phyloP scores from a whole-genome alignment of 495 filamentous ascomycete genomes.

The Penicillium bovifimosum region DNA sequence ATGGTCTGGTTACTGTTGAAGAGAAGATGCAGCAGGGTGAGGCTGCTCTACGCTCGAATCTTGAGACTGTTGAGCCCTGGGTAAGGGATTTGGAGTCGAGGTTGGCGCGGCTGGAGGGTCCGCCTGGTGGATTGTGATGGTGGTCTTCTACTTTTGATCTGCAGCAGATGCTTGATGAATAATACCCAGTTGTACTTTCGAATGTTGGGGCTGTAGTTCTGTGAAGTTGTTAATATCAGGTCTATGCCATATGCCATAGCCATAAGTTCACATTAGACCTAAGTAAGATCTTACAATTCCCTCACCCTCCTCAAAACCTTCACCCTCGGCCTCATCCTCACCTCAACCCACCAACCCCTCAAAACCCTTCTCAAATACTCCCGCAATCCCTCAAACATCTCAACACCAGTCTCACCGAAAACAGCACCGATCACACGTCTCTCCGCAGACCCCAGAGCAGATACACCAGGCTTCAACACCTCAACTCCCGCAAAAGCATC shows the following conservation, averaged over 20 bases:
- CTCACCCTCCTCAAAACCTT: slow-evolving; percentile 30
- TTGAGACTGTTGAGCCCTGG: slow-evolving; percentile 78
- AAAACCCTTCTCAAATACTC: slow-evolving; percentile 19
- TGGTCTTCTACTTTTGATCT: slow-evolving; percentile 4
- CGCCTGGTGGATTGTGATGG: slow-evolving; percentile 10
- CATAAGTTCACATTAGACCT: too few species aligned
- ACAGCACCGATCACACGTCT: slow-evolving; percentile 22
- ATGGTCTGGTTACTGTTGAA: slow-evolving; percentile 76
- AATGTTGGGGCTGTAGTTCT: slow-evolving; percentile 4
- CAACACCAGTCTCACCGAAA: slow-evolving; percentile 17
- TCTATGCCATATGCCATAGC: too few species aligned
- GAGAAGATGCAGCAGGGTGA: slow-evolving; percentile 62
- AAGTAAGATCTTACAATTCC: too few species aligned
- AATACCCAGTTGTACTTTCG: slow-evolving; percentile 10
- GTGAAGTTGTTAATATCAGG: neutral
- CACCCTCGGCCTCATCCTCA: slow-evolving; percentile 37
- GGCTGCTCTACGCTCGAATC: slow-evolving; percentile 66
- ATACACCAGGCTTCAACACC: slow-evolving; percentile 51
- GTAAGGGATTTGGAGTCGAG: slow-evolving; percentile 80
- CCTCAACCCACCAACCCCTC: slow-evolving; percentile 41
- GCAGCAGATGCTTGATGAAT: slow-evolving; percentile 4
- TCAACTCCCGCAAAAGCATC: slow-evolving; percentile 67
- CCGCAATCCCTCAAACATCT: slow-evolving; percentile 18
- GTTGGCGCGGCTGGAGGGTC: slow-evolving; percentile 49
- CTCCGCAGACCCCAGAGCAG: slow-evolving; percentile 28